These are phyloP conservation scores for Phaeosphaeriaceae sp. DNA, from an alignment of 2,329 filamentous ascomycete species.

Conservation along the genomic window DNA sequence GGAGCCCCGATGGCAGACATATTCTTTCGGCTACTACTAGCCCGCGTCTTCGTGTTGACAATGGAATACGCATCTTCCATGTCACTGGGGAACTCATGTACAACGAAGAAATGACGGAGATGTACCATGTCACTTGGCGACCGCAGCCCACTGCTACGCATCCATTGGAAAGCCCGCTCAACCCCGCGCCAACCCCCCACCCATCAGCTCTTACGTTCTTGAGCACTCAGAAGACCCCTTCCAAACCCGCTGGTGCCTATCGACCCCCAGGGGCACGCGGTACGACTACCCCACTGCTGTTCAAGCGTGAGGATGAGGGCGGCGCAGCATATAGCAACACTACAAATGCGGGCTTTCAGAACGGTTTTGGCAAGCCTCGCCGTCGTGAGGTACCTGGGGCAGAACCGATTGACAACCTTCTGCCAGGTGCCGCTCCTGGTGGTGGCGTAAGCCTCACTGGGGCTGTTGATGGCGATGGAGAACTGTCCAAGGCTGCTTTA, in stretches of 20 bases:
- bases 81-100: conserved; percentile 89
- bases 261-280: conserved; percentile 93
- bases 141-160: conserved; percentile 71
- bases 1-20: conserved; percentile 94
- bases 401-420: conserved; percentile 69
- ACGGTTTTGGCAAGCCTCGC: conserved; percentile 78
- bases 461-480: conserved; percentile 71
- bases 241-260: conserved; percentile 96
- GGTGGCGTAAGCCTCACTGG: conserved; percentile 70
- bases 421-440: conserved; percentile 72
- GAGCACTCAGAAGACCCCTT: conserved; percentile 87
- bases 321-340: conserved; percentile 87
- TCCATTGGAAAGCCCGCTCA: conserved; percentile 72
- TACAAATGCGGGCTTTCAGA: conserved; percentile 60
- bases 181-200: conserved; percentile 77
- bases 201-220: conserved; percentile 82
- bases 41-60: conserved; percentile 92
- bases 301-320: conserved; percentile 97
- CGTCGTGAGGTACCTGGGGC: conserved; percentile 87
- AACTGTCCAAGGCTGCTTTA: conserved; percentile 79
- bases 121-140: conserved; percentile 88
- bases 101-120: conserved; percentile 90
- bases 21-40: conserved; percentile 98
- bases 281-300: conserved; percentile 85
- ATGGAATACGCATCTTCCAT: conserved; percentile 95